phyloP scores from a whole-genome alignment of 2,329 filamentous ascomycete genomes.

The Ophiostoma quercus region DNA sequence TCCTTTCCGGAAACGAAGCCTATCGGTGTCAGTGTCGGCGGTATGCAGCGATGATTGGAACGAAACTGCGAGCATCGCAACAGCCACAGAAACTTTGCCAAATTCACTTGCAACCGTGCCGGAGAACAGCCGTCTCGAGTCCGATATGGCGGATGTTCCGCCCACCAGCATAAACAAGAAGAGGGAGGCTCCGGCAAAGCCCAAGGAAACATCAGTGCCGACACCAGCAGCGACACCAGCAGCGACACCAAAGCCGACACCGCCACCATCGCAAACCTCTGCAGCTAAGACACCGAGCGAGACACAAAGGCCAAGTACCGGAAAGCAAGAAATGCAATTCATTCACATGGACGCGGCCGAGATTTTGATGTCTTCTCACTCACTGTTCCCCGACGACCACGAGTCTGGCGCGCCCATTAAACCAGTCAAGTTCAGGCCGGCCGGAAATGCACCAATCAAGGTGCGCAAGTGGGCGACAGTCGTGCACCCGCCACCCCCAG shows the following conservation, averaged over 20 bases:
- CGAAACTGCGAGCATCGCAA: not conserved
- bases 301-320: not conserved
- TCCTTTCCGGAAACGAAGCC: not conserved
- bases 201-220: not conserved
- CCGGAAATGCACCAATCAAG: constrained; percentile 2
- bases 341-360: constrained; percentile 10
- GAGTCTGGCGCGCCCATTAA: not conserved
- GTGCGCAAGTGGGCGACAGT: constrained; percentile 12
- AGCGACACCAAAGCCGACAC: not conserved
- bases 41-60: not conserved
- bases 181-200: not conserved
- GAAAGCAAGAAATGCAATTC: not conserved
- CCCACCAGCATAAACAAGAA: not conserved
- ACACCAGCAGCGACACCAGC: not conserved
- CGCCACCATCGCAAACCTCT: not conserved
- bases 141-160: not conserved
- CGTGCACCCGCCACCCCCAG: constrained; percentile 4
- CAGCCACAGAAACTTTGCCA: not conserved
- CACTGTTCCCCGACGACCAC: not conserved
- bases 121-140: not conserved
- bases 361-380: not conserved
- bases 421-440: constrained; percentile 8
- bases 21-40: not conserved
- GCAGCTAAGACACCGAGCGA: not conserved
- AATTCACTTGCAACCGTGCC: not conserved